A percentile compares a stretch with the other conserved stretches of the same genome.
phyloP scores from a whole-genome alignment of 2,329 filamentous ascomycete species.

The Ceratocystis albifundus region DNA sequence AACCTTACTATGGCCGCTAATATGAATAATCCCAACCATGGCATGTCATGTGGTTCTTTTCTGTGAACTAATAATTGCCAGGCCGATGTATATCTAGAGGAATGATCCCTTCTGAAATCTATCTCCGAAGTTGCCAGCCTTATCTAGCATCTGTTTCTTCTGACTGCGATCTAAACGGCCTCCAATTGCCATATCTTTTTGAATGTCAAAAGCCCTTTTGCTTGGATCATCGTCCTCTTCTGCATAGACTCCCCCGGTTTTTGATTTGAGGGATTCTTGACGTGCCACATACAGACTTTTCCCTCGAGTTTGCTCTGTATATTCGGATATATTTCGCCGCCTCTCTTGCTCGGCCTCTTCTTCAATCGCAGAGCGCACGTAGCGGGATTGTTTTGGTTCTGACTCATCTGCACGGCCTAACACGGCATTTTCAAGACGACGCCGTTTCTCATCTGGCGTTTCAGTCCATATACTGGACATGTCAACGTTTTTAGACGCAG shows the following conservation, averaged over 20 bases:
- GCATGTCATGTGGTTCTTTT: neutral
- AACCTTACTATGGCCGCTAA: too few species aligned
- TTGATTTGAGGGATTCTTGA: constrained; percentile 28
- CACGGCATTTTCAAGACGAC: constrained; percentile 67
- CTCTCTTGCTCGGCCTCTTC: constrained; percentile 49
- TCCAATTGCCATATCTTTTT: constrained; percentile 83
- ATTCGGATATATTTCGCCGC: constrained; percentile 37
- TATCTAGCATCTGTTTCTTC: constrained; percentile 65
- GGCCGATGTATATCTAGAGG: constrained; percentile 31
- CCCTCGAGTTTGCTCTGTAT: constrained; percentile 43
- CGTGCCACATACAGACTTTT: constrained; percentile 51
- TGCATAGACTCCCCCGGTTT: constrained; percentile 30
- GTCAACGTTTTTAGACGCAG: constrained; percentile 25
- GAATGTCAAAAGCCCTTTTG: constrained; percentile 73
- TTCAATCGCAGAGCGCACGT: constrained; percentile 28
- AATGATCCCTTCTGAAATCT: constrained; percentile 68
- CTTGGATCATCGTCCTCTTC: constrained; percentile 90
- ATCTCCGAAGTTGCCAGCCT: constrained; percentile 68
- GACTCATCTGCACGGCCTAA: constrained; percentile 52
- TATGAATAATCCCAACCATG: too few species aligned
- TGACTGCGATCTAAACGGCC: constrained; percentile 61
- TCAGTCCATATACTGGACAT: constrained; percentile 77
- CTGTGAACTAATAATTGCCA: neutral
- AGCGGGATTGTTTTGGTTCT: constrained; percentile 27
- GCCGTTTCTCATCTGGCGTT: constrained; percentile 76